Evolutionary conservation across 2,329 filamentous ascomycete species (phyloP).

Genomic region (Metarhizium anisopliae): DNA sequence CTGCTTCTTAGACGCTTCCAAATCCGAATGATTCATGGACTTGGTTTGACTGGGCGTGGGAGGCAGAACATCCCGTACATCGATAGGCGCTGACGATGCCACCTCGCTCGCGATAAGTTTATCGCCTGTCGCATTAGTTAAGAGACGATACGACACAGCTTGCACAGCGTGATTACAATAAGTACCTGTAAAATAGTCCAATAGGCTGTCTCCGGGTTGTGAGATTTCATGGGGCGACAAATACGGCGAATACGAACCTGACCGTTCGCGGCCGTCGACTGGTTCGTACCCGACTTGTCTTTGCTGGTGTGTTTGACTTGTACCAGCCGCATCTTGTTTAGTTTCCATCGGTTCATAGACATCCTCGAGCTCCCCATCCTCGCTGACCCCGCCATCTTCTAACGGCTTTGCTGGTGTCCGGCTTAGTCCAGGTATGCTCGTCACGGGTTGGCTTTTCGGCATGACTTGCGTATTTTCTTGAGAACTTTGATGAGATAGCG

Average conservation of each 20-base stretch:
- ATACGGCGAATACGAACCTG: slow-evolving; percentile 43
- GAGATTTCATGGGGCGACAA: slow-evolving; percentile 39
- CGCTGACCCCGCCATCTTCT: slow-evolving; percentile 73
- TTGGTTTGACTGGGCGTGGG: neutral
- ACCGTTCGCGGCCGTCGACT: slow-evolving; percentile 27
- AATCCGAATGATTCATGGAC: neutral
- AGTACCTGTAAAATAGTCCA: neutral
- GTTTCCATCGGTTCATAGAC: slow-evolving; percentile 36
- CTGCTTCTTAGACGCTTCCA: slow-evolving; percentile 40
- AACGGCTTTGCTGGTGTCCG: slow-evolving; percentile 11
- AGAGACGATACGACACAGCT: neutral
- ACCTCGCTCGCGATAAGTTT: neutral
- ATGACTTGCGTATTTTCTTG: neutral
- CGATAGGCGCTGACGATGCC: neutral
- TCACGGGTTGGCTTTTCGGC: neutral
- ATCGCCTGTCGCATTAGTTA: neutral
- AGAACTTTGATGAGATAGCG: neutral
- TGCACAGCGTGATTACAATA: neutral
- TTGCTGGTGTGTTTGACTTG: neutral
- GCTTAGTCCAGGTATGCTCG: slow-evolving; percentile 4
- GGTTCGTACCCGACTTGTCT: neutral
- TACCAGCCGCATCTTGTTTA: neutral
- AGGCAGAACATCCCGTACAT: neutral
- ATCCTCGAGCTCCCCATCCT: slow-evolving; percentile 50
- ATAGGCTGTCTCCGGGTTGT: neutral